Evolutionary conservation across 441 rosid species (phyloP).

Genomic region (Biscutella laevigata): DNA sequence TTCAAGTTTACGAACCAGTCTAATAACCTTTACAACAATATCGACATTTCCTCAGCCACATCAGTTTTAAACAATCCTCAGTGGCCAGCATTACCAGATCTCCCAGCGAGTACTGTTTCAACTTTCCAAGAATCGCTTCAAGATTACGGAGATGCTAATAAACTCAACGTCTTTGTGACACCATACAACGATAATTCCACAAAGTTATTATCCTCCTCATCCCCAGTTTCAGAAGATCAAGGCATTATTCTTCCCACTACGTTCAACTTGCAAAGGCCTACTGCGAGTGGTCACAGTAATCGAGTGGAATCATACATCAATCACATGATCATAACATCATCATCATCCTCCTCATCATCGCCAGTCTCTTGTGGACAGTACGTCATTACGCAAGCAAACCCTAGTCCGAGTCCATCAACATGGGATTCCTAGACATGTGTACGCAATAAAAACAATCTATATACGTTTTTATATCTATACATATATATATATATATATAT

Average conservation of each 20-base stretch:
- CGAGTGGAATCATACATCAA: conserved; percentile 52
- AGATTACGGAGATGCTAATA: conserved; percentile 15
- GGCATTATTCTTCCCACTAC: conserved; percentile 18
- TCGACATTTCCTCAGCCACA: conserved; percentile 20
- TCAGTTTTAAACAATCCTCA: conserved; percentile 16
- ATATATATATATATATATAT: conserved; percentile 8
- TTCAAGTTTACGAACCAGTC: conserved; percentile 31
- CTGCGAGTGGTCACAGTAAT: conserved; percentile 7
- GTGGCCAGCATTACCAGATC: conserved; percentile 38
- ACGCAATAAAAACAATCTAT: conserved; percentile 20
- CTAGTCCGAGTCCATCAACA: conserved; percentile 38
- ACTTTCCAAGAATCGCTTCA: conserved; percentile 29
- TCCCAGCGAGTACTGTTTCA: conserved; percentile 27
- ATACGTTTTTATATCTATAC: no score
- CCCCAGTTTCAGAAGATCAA: conserved; percentile 20
- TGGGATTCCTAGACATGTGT: conserved; percentile 44
- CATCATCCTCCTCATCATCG: conserved; percentile 37
- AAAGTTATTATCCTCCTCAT: conserved; percentile 34
- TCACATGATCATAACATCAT: conserved; percentile 45
- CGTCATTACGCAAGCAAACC: conserved; percentile 36
- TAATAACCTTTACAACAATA: conserved; percentile 13
- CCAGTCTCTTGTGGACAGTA: conserved; percentile 40
- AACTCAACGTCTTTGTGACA: conserved; percentile 20
- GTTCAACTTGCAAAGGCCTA: conserved; percentile 24
- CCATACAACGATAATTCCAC: conserved; percentile 24